Conservation (phyloP, 148 eudicot genomes). For the Salicornia ramosissima region DNA sequence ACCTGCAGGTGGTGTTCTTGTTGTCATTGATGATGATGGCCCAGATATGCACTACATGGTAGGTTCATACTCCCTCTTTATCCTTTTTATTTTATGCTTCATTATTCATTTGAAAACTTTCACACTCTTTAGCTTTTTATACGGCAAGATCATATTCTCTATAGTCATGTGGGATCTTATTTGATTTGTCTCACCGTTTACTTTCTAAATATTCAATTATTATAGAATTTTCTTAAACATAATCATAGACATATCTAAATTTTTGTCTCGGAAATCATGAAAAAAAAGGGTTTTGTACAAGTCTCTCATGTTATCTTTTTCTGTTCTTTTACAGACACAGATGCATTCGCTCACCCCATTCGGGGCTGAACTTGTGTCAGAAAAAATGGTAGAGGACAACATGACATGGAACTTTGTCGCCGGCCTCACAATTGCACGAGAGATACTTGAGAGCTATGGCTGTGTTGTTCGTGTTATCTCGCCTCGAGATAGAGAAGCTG, state of each 20-base stretch:
- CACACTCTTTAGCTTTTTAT: no score
- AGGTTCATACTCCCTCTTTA: constrained; percentile 9
- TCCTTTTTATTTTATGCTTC: no score
- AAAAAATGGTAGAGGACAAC: constrained; percentile 75
- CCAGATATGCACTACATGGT: constrained; percentile 99
- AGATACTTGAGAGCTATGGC: constrained; percentile 90
- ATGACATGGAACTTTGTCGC: constrained; percentile 98
- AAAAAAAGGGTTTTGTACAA: not conserved
- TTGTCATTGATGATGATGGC: constrained; percentile 92
- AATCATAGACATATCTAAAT: no score
- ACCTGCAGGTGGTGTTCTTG: constrained; percentile 93
- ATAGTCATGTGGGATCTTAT: no score
- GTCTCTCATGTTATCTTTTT: not conserved
- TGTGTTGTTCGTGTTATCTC: constrained; percentile 87
- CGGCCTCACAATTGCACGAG: constrained; percentile 83
- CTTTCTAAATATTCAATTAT: no score
- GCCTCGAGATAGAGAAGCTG: constrained; percentile 57
- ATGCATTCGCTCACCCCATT: constrained; percentile 91
- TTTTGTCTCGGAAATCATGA: no score
- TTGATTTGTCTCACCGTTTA: no score
- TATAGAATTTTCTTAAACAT: no score
- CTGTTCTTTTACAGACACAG: constrained; percentile 58
- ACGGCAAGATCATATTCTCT: no score
- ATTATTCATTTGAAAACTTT: no score
- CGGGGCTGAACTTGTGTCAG: constrained; percentile 61